Evolutionary conservation across 305 asterid genomes (phyloP), one percentile per base, ranked within the genome.

Genomic region (Fraxinus angustifolia): DNA sequence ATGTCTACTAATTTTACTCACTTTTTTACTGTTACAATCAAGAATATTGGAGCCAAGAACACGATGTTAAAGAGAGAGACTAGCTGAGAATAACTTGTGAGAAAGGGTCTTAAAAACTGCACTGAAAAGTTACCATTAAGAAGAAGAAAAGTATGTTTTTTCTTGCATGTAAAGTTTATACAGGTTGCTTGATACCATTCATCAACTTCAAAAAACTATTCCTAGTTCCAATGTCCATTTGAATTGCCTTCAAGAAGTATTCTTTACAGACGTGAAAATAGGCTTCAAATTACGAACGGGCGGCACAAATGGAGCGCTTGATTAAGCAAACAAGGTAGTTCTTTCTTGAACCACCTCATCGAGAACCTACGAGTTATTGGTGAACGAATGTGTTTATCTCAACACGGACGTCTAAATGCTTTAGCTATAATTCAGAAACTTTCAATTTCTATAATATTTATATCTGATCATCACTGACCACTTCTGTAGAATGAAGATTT

Each of bases 261-360:
- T 6, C 80, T 62, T 45, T 42, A 26, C 67, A 75, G 1, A 75
- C 36, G 23, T 36, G 33, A 16, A 16, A 78, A 28, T 56, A 42
- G 68, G 72, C 62, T 85, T 78, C 78, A 36, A 67, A 81, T 53
- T 60, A 75, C 82, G 78, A 21, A 35, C 67, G 53, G 53, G 74
- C 56, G 60, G 45, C 79, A 48, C 71, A 16, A 79, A 90, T 90
- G 90, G 92, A 90, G 42, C 82, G 85, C 81, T 81, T 84, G 87
- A 84, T 90, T 26, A 89, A 83, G 89, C 92, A 89, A 21, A 34
- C 34, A 23, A 30, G n/a, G 62, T 48, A 48, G 2, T 48, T 48
- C 60, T 14, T 48, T 48, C 60, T 48, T 16, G 60, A 48, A 48
- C 21, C 60, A 16, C 19, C 60, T 48, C 60, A 3, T 48, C 7